Percentiles rank a stretch among this genome's conserved stretches.
phyloP scores from a whole-genome alignment of 495 filamentous ascomycete genomes.

The Xylaria acuta region DNA sequence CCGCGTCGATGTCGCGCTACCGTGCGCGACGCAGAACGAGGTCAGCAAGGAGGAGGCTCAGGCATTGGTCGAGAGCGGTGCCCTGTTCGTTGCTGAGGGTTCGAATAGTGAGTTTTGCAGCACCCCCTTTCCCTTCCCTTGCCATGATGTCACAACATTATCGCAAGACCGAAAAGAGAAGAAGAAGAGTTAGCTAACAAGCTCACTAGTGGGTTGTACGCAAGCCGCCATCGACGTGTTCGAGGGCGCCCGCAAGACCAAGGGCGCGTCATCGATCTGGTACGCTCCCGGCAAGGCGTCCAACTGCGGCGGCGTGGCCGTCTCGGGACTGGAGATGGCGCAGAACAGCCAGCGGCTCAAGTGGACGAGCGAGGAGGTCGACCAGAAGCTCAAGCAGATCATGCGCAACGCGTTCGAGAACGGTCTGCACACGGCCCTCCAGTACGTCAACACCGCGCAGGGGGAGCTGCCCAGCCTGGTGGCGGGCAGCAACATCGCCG shows the following conservation, averaged over 20 bases:
- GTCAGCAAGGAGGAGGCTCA: constrained; percentile 88
- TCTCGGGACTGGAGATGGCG: constrained; percentile 98
- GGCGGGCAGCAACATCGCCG: constrained; percentile 94
- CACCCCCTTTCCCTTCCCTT: neutral
- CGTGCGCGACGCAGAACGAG: constrained; percentile 96
- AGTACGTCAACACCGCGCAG: constrained; percentile 77
- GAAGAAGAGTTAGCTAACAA: neutral
- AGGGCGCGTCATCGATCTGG: constrained; percentile 79
- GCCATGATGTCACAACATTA: neutral
- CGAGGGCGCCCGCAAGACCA: constrained; percentile 77
- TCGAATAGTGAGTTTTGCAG: constrained; percentile 72
- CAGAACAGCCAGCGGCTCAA: constrained; percentile 88
- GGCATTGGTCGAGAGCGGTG: constrained; percentile 76
- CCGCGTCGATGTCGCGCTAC: constrained; percentile 89
- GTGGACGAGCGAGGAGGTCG: constrained; percentile 91
- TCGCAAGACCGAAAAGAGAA: neutral
- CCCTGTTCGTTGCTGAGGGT: constrained; percentile 91
- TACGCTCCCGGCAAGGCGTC: constrained; percentile 96
- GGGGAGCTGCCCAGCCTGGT: constrained; percentile 89
- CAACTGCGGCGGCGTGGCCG: constrained; percentile 97
- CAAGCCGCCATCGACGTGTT: constrained; percentile 95
- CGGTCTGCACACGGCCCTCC: constrained; percentile 86
- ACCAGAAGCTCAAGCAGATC: constrained; percentile 88
- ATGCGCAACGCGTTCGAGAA: constrained; percentile 95
- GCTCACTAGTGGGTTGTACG: constrained; percentile 77